Evolutionary conservation across 1,284 basidiomycete genomes (phyloP).

Genomic region (Rhodotorula sp.): DNA sequence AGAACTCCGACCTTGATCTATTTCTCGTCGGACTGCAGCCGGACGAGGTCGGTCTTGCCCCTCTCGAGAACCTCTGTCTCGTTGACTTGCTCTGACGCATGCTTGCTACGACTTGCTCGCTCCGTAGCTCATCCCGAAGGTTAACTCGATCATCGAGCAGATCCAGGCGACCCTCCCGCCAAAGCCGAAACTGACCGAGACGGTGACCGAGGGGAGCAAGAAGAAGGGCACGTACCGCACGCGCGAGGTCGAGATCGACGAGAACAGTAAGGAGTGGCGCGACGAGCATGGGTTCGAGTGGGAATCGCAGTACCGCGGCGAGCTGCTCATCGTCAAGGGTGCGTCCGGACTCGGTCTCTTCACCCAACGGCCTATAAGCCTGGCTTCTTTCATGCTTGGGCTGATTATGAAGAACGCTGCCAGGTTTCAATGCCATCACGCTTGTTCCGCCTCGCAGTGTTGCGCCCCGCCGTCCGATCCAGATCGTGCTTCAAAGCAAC

Average conservation of each 20-base stretch:
- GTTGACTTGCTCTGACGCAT: too few species aligned
- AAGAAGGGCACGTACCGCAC: neutral
- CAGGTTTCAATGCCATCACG: slow-evolving; percentile 12
- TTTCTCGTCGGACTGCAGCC: slow-evolving; percentile 24
- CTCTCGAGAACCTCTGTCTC: too few species aligned
- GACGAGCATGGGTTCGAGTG: neutral
- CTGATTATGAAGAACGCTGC: too few species aligned
- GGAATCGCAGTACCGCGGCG: slow-evolving; percentile 3
- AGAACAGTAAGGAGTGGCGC: neutral
- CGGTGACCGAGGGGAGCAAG: neutral
- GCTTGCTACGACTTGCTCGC: neutral
- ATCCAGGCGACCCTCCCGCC: slow-evolving; percentile 8
- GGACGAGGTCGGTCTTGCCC: slow-evolving; percentile 4
- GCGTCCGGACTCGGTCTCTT: too few species aligned
- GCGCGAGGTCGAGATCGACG: neutral
- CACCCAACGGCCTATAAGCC: too few species aligned
- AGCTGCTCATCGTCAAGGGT: slow-evolving; percentile 23
- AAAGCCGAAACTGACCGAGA: neutral
- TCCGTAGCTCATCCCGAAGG: slow-evolving; percentile 20
- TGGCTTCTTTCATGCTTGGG: too few species aligned
- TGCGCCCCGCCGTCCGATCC: neutral
- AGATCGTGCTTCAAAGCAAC: slow-evolving; percentile 13
- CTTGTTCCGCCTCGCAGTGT: slow-evolving; percentile 13
- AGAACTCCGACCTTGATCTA: slow-evolving; percentile 14
- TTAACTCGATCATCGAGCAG: slow-evolving; percentile 19